Conservation (phyloP, 2,329 filamentous ascomycete species). For the Phymatotrichopsis omnivora region DNA sequence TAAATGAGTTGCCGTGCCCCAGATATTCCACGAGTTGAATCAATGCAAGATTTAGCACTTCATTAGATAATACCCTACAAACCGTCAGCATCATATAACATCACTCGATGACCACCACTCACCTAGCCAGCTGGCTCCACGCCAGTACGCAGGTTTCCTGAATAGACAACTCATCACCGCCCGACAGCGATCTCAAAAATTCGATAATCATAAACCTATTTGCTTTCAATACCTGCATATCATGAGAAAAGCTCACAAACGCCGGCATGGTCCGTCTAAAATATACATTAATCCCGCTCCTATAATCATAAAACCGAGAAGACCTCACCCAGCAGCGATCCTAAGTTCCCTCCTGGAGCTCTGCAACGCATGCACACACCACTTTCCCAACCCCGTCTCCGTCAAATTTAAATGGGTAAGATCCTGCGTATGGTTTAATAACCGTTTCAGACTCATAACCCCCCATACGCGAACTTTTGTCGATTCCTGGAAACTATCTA, state of each 20-base stretch:
- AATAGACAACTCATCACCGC: slow-evolving; percentile 54
- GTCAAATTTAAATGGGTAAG: slow-evolving; percentile 55
- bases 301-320: slow-evolving; percentile 15
- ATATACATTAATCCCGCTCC: slow-evolving; percentile 11
- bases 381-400: slow-evolving; percentile 59
- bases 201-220: slow-evolving; percentile 63
- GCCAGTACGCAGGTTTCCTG: slow-evolving; percentile 79
- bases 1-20: slow-evolving; percentile 67
- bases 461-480: slow-evolving; percentile 54
- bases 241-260: slow-evolving; percentile 49
- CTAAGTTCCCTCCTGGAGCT: slow-evolving; percentile 80
- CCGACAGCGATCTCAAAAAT: slow-evolving; percentile 61
- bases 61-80: slow-evolving; percentile 40
- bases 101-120: slow-evolving; percentile 29
- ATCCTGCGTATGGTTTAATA: slow-evolving; percentile 57
- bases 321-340: slow-evolving; percentile 59
- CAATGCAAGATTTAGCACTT: slow-evolving; percentile 78
- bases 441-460: slow-evolving; percentile 59
- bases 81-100: neutral
- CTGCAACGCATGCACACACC: slow-evolving; percentile 69
- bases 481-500: slow-evolving; percentile 24
- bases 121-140: slow-evolving; percentile 73
- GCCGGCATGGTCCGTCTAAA: slow-evolving; percentile 51
- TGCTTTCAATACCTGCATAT: slow-evolving; percentile 42
- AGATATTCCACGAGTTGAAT: slow-evolving; percentile 77